Evolutionary conservation across 371 early-diverging fungal genomes (phyloP).

Genomic region (Mortierella polycephala): DNA sequence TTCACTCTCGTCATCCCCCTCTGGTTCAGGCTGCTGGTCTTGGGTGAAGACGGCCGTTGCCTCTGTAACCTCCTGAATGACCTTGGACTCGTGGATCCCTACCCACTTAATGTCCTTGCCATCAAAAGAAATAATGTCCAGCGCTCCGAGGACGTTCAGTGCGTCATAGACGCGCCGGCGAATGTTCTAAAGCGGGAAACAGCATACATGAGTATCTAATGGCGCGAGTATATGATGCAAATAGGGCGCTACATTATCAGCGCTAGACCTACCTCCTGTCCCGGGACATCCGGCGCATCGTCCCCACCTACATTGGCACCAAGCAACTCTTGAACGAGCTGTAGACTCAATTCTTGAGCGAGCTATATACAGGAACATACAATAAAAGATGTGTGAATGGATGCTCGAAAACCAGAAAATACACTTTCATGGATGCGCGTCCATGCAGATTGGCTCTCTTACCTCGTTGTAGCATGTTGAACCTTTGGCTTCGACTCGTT

Average conservation of each 20-base stretch:
- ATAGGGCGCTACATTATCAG: neutral
- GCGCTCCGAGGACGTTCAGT: conserved; percentile 81
- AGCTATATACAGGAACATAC: too few relatives aligned
- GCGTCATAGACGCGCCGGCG: conserved; percentile 85
- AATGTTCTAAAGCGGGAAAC: conserved; percentile 64
- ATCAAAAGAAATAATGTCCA: conserved; percentile 76
- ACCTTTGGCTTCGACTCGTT: conserved; percentile 69
- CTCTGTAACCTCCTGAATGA: conserved; percentile 12
- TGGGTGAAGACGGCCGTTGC: neutral
- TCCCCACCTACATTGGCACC: conserved; percentile 16
- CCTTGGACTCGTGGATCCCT: conserved; percentile 58
- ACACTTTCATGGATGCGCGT: neutral
- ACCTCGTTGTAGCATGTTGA: conserved; percentile 74
- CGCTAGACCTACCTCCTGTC: conserved; percentile 26
- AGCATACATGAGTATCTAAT: neutral
- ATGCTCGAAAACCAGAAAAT: neutral
- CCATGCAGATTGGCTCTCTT: neutral
- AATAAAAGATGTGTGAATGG: neutral
- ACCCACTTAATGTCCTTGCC: conserved; percentile 79
- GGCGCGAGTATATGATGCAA: too few relatives aligned
- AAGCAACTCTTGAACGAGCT: conserved; percentile 36
- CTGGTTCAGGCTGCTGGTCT: conserved; percentile 8
- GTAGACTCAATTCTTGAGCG: neutral
- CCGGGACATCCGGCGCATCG: conserved; percentile 9
- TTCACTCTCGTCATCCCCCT: conserved; percentile 44